These are phyloP conservation scores for Podospora pseudoanserina DNA, from an alignment of 495 filamentous ascomycete genomes.

Conservation along the genomic window DNA sequence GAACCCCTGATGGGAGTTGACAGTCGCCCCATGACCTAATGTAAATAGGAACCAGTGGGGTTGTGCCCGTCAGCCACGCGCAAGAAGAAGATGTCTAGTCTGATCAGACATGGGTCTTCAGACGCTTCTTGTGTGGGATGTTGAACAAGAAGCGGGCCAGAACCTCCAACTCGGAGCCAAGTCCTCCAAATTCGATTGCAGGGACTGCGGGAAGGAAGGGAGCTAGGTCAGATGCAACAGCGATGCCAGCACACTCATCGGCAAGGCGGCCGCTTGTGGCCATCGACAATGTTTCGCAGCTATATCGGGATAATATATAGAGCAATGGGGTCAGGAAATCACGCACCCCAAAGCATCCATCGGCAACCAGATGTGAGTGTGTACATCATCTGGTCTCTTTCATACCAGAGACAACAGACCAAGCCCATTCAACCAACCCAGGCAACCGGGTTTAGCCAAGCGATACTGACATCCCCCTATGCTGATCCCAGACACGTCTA, in stretches of 20 bases:
- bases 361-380: slow-evolving; percentile 1
- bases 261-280: slow-evolving; percentile 19
- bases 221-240: slow-evolving; percentile 7
- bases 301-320: slow-evolving; percentile 38
- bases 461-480: slow-evolving; percentile 1
- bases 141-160: slow-evolving; percentile 1
- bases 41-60: slow-evolving; percentile 26
- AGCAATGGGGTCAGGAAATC: slow-evolving; percentile 34
- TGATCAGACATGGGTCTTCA: slow-evolving; percentile 6
- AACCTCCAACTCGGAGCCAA: background rate
- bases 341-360: slow-evolving; percentile 27
- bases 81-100: background rate
- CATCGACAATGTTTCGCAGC: slow-evolving; percentile 22
- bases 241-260: slow-evolving; percentile 9
- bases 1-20: slow-evolving; percentile 13
- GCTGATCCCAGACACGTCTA: background rate
- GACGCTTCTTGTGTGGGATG: slow-evolving; percentile 1
- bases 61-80: background rate
- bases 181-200: background rate
- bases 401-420: background rate
- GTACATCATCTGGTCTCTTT: background rate
- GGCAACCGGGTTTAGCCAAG: slow-evolving; percentile 20
- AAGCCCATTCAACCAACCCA: slow-evolving; percentile 14
- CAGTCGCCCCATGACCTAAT: slow-evolving; percentile 38
- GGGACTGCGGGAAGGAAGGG: slow-evolving; percentile 8